These are phyloP conservation scores for Trichosporon asahii DNA, from an alignment of 1,284 basidiomycete genomes.

Conservation along the genomic window DNA sequence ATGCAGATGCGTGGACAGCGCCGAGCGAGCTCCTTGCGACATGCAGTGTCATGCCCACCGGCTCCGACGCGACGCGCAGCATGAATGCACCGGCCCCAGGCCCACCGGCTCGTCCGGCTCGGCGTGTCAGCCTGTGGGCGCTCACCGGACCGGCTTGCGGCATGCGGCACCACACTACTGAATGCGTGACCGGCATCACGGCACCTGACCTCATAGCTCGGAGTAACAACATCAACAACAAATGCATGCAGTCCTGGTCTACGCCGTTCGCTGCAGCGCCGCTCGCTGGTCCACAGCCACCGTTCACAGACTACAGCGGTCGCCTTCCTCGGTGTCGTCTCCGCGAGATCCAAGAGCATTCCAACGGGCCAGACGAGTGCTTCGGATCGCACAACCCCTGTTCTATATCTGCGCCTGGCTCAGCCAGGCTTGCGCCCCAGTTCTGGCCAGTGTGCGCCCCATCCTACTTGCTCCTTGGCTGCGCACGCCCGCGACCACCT, in stretches of 20 bases:
- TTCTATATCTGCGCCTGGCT: too few relatives aligned
- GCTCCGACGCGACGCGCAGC: not conserved
- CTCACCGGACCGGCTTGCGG: not conserved
- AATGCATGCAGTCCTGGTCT: too few relatives aligned
- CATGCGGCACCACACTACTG: not conserved
- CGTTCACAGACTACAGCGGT: not conserved
- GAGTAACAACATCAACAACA: not conserved
- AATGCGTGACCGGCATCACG: not conserved
- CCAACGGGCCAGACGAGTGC: not conserved
- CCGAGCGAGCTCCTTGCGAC: too few relatives aligned
- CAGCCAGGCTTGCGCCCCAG: too few relatives aligned
- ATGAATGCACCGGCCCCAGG: not conserved
- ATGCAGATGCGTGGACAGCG: not conserved
- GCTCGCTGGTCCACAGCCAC: not conserved
- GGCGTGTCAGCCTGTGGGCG: too few relatives aligned
- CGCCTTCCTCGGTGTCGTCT: not conserved
- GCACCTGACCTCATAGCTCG: not conserved
- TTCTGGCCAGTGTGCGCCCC: too few relatives aligned
- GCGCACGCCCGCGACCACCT: too few relatives aligned
- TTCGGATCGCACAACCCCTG: not conserved
- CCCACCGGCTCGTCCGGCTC: not conserved
- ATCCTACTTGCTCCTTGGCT: too few relatives aligned
- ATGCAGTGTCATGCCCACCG: too few relatives aligned
- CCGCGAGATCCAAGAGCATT: too few relatives aligned
- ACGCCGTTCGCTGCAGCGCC: too few relatives aligned